Evolutionary conservation across 202 grass and related monocot species (phyloP).

Genomic region (Panicum virgatum): DNA sequence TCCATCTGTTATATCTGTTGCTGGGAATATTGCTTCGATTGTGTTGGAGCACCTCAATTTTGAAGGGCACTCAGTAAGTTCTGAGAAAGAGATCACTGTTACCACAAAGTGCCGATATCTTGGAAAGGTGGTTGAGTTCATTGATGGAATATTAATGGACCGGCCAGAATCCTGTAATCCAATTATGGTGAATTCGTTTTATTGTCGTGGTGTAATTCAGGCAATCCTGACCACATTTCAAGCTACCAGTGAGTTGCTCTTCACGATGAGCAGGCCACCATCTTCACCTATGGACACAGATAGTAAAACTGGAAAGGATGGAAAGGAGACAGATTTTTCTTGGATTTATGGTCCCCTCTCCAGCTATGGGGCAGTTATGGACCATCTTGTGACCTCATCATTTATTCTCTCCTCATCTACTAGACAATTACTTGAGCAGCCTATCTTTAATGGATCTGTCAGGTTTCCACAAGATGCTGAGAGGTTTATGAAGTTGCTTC

Average conservation of each 20-base stretch:
- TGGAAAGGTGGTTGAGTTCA: constrained; percentile 85
- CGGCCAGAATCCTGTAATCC: constrained; percentile 95
- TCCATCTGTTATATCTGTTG: constrained; percentile 82
- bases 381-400: constrained; percentile 89
- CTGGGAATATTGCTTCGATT: constrained; percentile 65
- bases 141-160: constrained; percentile 91
- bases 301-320: constrained; percentile 62
- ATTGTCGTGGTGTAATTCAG: constrained; percentile 84
- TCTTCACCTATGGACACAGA: constrained; percentile 92
- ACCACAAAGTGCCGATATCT: constrained; percentile 84
- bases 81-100: constrained; percentile 70
- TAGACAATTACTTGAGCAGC: constrained; percentile 92
- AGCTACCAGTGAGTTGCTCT: constrained; percentile 96
- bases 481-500: constrained; percentile 83
- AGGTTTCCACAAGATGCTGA: constrained; percentile 85
- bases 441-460: constrained; percentile 67
- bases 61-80: constrained; percentile 54
- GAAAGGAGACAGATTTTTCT: constrained; percentile 67
- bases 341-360: constrained; percentile 95
- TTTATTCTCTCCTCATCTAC: constrained; percentile 91
- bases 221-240: constrained; percentile 91
- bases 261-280: constrained; percentile 61
- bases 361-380: constrained; percentile 78
- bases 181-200: constrained; percentile 88
- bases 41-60: constrained; percentile 94